Conservation (phyloP, 2,329 filamentous ascomycete genomes). For the Arthrinium puccinioides region DNA sequence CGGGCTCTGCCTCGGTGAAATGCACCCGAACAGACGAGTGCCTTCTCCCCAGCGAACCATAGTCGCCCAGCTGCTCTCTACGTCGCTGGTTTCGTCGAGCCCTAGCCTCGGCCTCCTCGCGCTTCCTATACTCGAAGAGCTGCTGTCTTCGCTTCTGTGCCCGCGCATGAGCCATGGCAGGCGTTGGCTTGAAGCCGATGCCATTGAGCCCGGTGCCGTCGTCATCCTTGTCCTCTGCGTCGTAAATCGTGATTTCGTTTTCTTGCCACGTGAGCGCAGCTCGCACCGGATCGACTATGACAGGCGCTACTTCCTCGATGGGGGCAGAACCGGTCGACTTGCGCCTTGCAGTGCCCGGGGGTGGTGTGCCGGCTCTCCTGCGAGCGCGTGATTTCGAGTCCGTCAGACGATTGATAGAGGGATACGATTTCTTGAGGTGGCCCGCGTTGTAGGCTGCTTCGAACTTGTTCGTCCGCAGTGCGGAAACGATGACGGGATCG, state of each 20-base stretch:
- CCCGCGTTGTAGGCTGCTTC: slow-evolving; percentile 6
- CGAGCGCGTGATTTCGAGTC: slow-evolving; percentile 29
- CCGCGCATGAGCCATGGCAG: slow-evolving; percentile 51
- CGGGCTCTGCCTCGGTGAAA: slow-evolving; percentile 23
- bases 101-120: slow-evolving; percentile 54
- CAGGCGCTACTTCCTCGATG: slow-evolving; percentile 23
- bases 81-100: slow-evolving; percentile 46
- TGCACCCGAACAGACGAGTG: slow-evolving; percentile 21
- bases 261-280: slow-evolving; percentile 61
- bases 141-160: slow-evolving; percentile 51
- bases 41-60: slow-evolving; percentile 12
- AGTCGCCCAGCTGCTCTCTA: slow-evolving; percentile 24
- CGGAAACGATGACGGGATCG: slow-evolving; percentile 14
- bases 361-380: slow-evolving; percentile 19
- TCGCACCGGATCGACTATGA: slow-evolving; percentile 44
- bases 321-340: slow-evolving; percentile 10
- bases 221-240: slow-evolving; percentile 57
- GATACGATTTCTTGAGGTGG: slow-evolving; percentile 25
- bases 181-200: slow-evolving; percentile 58
- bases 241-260: slow-evolving; percentile 60
- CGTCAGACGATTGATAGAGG: slow-evolving; percentile 30
- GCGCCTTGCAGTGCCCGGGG: slow-evolving; percentile 11
- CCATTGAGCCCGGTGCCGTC: slow-evolving; percentile 62
- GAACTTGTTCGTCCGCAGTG: slow-evolving; percentile 8
- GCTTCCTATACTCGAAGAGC: slow-evolving; percentile 53